phyloP scores from a whole-genome alignment of 1,284 basidiomycete genomes.

The Austroboletus novae-zelandiae region DNA sequence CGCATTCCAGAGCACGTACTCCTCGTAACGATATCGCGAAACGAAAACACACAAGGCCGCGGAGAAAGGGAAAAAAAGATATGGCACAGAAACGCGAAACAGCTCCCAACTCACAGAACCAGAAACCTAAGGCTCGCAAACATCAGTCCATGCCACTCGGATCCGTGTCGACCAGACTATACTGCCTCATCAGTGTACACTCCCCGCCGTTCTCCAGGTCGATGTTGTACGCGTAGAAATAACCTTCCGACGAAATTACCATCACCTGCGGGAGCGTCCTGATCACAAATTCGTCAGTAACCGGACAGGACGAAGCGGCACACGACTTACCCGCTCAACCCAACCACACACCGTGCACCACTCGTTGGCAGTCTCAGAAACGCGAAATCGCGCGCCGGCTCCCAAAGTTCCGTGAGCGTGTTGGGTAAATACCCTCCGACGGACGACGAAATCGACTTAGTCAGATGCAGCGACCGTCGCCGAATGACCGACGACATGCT shows the following conservation, averaged over 20 bases:
- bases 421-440: constrained; percentile 91
- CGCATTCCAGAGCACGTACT: constrained; percentile 25
- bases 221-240: constrained; percentile 95
- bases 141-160: constrained; percentile 29
- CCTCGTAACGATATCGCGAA: background rate
- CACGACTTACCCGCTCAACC: constrained; percentile 72
- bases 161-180: constrained; percentile 51
- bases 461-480: constrained; percentile 73
- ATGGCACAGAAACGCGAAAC: background rate
- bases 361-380: constrained; percentile 84
- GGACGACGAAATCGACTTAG: constrained; percentile 76
- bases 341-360: constrained; percentile 81
- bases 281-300: background rate
- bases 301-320: background rate
- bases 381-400: constrained; percentile 94
- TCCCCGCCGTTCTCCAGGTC: constrained; percentile 97
- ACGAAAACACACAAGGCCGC: background rate
- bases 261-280: constrained; percentile 96
- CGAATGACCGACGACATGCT: constrained; percentile 66
- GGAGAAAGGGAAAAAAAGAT: constrained; percentile 1
- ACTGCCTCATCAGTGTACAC: constrained; percentile 92
- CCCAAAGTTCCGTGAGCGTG: constrained; percentile 95
- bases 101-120: background rate
- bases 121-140: constrained; percentile 11
- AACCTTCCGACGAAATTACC: constrained; percentile 94